A percentile compares a stretch with the other conserved stretches of the same genome.
These are phyloP conservation scores for Yamadazyma trypodendri DNA, from an alignment of 1,139 yeast genomes.

Conservation along the genomic window DNA sequence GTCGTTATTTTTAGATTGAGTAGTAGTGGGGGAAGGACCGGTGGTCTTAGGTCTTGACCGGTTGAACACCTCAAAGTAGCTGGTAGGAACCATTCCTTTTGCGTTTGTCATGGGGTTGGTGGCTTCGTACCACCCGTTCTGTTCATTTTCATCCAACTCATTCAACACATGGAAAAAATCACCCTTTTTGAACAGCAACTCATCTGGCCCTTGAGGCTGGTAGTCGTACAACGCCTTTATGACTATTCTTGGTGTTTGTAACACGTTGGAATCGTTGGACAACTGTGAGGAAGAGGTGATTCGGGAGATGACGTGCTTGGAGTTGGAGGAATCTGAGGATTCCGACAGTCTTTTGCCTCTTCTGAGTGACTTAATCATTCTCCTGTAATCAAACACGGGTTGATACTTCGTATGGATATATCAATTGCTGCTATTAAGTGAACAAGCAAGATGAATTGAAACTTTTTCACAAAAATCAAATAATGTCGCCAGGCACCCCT, in stretches of 20 bases:
- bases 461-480: not conserved
- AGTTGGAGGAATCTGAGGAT: constrained; percentile 26
- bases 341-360: constrained; percentile 42
- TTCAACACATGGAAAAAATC: constrained; percentile 84
- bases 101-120: constrained; percentile 77
- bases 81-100: constrained; percentile 84
- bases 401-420: too few relatives aligned
- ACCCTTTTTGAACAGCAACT: constrained; percentile 73
- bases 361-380: constrained; percentile 48
- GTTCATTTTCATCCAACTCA: constrained; percentile 45
- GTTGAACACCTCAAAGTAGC: constrained; percentile 78
- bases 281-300: constrained; percentile 22
- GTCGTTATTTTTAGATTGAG: not conserved
- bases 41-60: constrained; percentile 44
- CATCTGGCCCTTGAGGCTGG: constrained; percentile 78
- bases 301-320: constrained; percentile 38
- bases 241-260: constrained; percentile 69
- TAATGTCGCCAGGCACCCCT: constrained; percentile 1
- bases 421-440: too few relatives aligned
- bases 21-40: constrained; percentile 9
- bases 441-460: too few relatives aligned
- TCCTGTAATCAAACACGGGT: too few relatives aligned
- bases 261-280: constrained; percentile 18
- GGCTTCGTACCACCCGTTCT: constrained; percentile 81
- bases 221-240: constrained; percentile 82